phyloP scores from a whole-genome alignment of 441 rosid genomes.

The Euphorbia corollata region DNA sequence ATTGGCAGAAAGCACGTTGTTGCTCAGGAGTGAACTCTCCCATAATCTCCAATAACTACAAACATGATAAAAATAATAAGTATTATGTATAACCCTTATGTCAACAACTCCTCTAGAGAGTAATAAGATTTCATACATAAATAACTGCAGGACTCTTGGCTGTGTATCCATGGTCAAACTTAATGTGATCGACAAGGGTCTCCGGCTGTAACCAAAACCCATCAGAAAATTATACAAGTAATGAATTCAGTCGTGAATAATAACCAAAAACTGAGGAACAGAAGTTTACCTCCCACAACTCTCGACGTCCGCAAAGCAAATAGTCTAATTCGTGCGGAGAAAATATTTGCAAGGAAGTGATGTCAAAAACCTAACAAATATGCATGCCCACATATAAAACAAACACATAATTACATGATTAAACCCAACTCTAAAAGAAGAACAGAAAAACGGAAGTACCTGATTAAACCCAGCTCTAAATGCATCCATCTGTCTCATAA shows the following conservation, averaged over 20 bases:
- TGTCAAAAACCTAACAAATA: conserved; percentile 74
- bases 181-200: conserved; percentile 85
- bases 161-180: conserved; percentile 97
- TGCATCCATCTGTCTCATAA: conserved; percentile 78
- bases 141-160: conserved; percentile 91
- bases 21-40: conserved; percentile 95
- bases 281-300: conserved; percentile 85
- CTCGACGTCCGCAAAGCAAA: conserved; percentile 95
- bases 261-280: conserved; percentile 1
- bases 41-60: conserved; percentile 91
- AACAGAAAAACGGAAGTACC: conserved; percentile 32
- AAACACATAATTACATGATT: neutral
- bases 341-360: conserved; percentile 91
- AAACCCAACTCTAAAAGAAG: neutral
- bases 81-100: neutral
- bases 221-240: conserved; percentile 11
- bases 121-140: conserved; percentile 39
- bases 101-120: neutral
- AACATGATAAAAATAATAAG: conserved; percentile 15
- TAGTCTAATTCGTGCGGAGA: conserved; percentile 83
- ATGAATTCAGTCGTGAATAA: neutral
- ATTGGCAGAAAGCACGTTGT: conserved; percentile 96
- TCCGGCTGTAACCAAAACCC: conserved; percentile 51
- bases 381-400: conserved; percentile 11
- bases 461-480: conserved; percentile 95